Evolutionary conservation across 2,329 filamentous ascomycete species (phyloP), one percentile per base, ranked within the genome.

Genomic region (Polychaeton citri): DNA sequence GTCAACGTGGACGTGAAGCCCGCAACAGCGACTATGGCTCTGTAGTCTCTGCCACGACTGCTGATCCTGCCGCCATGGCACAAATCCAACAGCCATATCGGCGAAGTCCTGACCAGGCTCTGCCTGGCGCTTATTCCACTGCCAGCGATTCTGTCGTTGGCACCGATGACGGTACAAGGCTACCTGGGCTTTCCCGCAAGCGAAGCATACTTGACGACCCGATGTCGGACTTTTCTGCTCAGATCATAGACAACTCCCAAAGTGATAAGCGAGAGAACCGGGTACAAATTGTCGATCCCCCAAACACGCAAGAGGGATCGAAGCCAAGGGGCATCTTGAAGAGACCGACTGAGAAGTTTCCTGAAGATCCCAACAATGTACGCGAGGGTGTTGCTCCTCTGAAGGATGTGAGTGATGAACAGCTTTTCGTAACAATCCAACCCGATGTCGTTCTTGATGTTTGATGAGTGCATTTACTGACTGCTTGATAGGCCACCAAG

Each of bases 311-410:
- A 71, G 68, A 32, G 65, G 74, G 37, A 71, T 79, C 83, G 13
- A 69, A 71, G 28, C 81, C 82, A 44, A 90, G 81, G 58, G 79
- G 86, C 12, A 96, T 96, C 38, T 67, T 96, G 30, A 90, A 92
- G 58, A 72, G 74, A 37, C 87, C 88, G 1, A 85, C 76, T 12
- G 69, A 71, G 18, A 81, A 80, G 50, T 96, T 95, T 50, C 88
- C 88, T 0, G 87, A 95, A 52, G 81, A 94, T 42, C 74, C 76
- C 1, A 79, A 86, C 45, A 80, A 84, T 0, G 70, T 92, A 21
- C 74, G 87, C 15, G 88, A 95, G 57, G 88, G 87, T 12, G 88
- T 94, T 5, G 86, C 87, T 2, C 87, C 87, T n/a, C 74, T 93
- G 53, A 94, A 93, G 61, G 85, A 93, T 53, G 55, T 57, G 46